phyloP scores from a whole-genome alignment of 2,329 filamentous ascomycete genomes.

The Coniella lustricola region DNA sequence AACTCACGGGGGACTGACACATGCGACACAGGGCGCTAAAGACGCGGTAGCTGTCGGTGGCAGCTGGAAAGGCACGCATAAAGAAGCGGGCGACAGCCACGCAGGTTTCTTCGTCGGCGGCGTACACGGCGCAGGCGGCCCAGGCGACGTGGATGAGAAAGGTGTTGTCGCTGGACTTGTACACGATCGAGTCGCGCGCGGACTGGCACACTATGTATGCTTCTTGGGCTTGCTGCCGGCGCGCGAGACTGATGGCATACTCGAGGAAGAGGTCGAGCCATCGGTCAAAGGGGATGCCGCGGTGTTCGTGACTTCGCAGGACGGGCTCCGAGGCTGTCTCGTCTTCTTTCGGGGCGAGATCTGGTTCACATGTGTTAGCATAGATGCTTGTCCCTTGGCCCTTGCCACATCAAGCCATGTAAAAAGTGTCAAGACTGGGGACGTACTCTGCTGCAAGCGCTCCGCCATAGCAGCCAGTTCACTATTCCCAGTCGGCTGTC shows the following conservation, averaged over 20 bases:
- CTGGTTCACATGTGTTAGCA: conserved; percentile 16
- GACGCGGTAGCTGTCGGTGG: conserved; percentile 76
- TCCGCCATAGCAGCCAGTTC: conserved; percentile 50
- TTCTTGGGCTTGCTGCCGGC: conserved; percentile 57
- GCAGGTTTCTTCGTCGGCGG: conserved; percentile 71
- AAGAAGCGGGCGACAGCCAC: conserved; percentile 71
- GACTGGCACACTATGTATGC: conserved; percentile 76
- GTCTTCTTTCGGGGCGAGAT: conserved; percentile 27
- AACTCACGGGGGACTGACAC: conserved; percentile 63
- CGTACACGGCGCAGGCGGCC: conserved; percentile 71
- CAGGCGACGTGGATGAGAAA: conserved; percentile 72
- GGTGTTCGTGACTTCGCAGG: conserved; percentile 33
- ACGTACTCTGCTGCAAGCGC: conserved; percentile 47
- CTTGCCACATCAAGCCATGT: too few relatives aligned
- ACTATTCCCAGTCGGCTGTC: conserved; percentile 24
- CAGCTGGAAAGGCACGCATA: conserved; percentile 73
- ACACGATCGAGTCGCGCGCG: conserved; percentile 74
- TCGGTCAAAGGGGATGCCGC: conserved; percentile 70
- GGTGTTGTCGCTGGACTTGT: conserved; percentile 59
- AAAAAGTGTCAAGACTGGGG: conserved; percentile 5
- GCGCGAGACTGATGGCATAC: conserved; percentile 71
- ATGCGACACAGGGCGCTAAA: conserved; percentile 73
- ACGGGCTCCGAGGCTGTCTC: conserved; percentile 24
- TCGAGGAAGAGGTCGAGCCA: conserved; percentile 91
- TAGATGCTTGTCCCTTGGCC: too few relatives aligned